Evolutionary conservation across 2,329 filamentous ascomycete genomes (phyloP).

Genomic region (Chrysoporthe cubensis): DNA sequence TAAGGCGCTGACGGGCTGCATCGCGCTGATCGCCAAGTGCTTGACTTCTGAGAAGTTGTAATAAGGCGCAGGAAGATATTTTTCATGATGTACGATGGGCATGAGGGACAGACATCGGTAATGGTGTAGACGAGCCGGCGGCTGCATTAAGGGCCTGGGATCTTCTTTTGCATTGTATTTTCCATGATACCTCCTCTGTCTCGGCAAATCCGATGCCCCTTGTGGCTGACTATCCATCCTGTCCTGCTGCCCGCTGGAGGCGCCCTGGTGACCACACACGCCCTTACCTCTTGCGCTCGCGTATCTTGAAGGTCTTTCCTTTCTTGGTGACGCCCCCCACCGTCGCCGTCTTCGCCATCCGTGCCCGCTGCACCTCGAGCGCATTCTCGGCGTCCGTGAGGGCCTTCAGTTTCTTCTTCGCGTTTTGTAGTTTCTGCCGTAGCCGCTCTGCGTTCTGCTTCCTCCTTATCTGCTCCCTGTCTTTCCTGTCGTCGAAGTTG

Average conservation of each 20-base stretch:
- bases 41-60: constrained; percentile 48
- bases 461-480: constrained; percentile 39
- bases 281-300: constrained; percentile 61
- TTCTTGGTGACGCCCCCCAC: constrained; percentile 62
- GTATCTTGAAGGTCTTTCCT: constrained; percentile 66
- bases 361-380: constrained; percentile 62
- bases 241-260: constrained; percentile 6
- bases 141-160: constrained; percentile 18
- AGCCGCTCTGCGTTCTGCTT: constrained; percentile 51
- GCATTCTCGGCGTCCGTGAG: constrained; percentile 60
- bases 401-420: constrained; percentile 58
- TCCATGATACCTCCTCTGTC: constrained; percentile 28
- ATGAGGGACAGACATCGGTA: constrained; percentile 8
- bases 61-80: too few relatives aligned
- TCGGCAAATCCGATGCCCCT: constrained; percentile 3
- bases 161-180: constrained; percentile 19
- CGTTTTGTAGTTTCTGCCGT: constrained; percentile 51
- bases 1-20: constrained; percentile 55
- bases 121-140: constrained; percentile 19
- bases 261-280: background rate
- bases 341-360: constrained; percentile 68
- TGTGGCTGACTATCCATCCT: constrained; percentile 7
- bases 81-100: constrained; percentile 22
- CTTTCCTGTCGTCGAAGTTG: constrained; percentile 30
- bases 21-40: constrained; percentile 56